Conservation (phyloP, 129 eudicot genomes). For the Kitagawia praeruptora region DNA sequence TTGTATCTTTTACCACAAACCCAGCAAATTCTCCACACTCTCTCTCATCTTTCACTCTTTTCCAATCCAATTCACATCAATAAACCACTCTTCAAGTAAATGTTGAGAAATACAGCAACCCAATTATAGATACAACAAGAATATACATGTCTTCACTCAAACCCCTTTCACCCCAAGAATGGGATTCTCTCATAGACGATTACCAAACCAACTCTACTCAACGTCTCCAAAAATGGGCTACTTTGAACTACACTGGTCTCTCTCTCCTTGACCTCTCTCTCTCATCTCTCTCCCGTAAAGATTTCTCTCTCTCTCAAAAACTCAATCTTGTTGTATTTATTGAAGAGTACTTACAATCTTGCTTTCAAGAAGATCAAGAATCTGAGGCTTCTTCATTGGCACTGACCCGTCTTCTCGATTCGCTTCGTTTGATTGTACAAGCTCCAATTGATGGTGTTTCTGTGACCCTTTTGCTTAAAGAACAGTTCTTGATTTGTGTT, state of each 20-base stretch:
- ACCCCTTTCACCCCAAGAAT: constrained; percentile 59
- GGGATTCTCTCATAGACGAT: constrained; percentile 83
- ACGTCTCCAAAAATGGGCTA: constrained; percentile 42
- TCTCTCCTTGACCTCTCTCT: constrained; percentile 57
- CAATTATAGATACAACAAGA: background rate
- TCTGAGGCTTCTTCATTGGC: constrained; percentile 6
- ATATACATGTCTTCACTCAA: constrained; percentile 22
- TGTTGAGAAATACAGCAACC: background rate
- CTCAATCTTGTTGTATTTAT: constrained; percentile 56
- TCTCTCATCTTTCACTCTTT: background rate
- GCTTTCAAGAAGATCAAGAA: constrained; percentile 13
- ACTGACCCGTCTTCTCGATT: constrained; percentile 43
- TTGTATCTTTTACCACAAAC: too few relatives aligned
- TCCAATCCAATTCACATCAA: background rate
- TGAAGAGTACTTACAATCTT: constrained; percentile 34
- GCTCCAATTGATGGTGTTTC: constrained; percentile 53
- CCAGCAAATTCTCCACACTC: background rate
- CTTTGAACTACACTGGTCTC: constrained; percentile 28
- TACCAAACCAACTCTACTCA: constrained; percentile 48
- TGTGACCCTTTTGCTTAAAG: constrained; percentile 46
- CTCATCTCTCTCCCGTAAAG: constrained; percentile 63
- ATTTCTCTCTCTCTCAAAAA: constrained; percentile 49
- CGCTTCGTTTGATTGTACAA: constrained; percentile 48
- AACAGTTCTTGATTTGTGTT: constrained; percentile 50
- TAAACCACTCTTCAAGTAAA: background rate